Base-by-base conservation (phyloP, 1,284 basidiomycete genomes). In the Ceratobasidium sp. region DNA sequence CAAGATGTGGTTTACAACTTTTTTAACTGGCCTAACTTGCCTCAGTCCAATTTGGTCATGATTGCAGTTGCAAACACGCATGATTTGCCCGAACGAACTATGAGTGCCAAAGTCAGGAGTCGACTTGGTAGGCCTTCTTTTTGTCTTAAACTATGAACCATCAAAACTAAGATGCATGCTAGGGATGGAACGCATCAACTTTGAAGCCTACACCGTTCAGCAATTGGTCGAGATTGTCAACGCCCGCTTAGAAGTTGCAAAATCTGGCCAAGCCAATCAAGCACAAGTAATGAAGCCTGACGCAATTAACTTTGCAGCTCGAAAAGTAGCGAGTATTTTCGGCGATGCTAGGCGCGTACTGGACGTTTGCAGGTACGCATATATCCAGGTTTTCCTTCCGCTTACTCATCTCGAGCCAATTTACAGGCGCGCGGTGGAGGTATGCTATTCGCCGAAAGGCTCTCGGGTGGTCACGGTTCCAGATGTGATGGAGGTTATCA, bases 1-100 rank as follows among this genome's bases (percentile, higher is more conserved):
- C 97, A 99, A 84, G 97, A 99, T 80, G 97, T 99, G 1, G 94
- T 99, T 53, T 99, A 99, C 85, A 99, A 99, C 83, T 97, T 99
- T 85, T 99, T 99, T 89, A 99, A 99, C 83, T 99, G 98, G 97
- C 98, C 97, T 0, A 97, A 95, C 11, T 87, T 97, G 76, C 88
- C 90, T 0, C 91, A 91, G 17, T 95, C 94, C 74, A 93, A 94
- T 81, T 88, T 99, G 17, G 92, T 99, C 68, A 97, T 99, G 1
- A 90, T 99, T 73, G 98, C 98, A 0, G 96, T 99, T 0, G 98
- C 98, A 13, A 99, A 99, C 83, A 97, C 97, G 33, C 98, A 99
- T 94, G 97, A 99, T 82, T 87, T 99, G 71, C 98, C 98, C 0
- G 97, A 99, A 83, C 89, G 97, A 33, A 93, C 93, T 15, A 92